phyloP scores from a whole-genome alignment of 768 basidiomycete species.

The Pholiota conissans region DNA sequence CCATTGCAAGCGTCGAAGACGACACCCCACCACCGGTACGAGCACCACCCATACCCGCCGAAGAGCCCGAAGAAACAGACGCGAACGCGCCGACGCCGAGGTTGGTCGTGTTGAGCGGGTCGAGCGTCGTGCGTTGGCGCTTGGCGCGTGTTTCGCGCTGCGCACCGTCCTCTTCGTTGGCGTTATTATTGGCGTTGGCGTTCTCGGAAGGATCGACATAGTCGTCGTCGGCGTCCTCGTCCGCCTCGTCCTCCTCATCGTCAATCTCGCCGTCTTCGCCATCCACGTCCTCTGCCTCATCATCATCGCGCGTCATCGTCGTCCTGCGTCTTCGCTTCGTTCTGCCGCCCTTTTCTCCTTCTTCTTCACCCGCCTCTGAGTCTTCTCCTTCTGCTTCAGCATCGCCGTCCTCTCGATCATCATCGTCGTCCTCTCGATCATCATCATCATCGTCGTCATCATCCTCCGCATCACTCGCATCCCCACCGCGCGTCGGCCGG shows the following conservation, averaged over 20 bases:
- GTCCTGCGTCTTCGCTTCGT: too few relatives aligned
- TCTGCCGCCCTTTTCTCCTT: background rate
- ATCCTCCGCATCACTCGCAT: too few relatives aligned
- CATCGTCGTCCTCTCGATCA: too few relatives aligned
- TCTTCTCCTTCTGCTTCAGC: background rate
- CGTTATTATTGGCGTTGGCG: background rate
- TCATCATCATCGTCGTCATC: too few relatives aligned
- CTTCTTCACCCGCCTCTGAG: background rate
- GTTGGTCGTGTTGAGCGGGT: background rate
- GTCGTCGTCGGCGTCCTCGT: background rate
- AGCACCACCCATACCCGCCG: too few relatives aligned
- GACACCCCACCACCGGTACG: too few relatives aligned
- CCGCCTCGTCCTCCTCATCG: slow-evolving; percentile 5
- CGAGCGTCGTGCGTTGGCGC: background rate
- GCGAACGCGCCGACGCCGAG: background rate
- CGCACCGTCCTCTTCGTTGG: background rate
- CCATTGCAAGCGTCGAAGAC: too few relatives aligned
- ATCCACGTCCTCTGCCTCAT: too few relatives aligned
- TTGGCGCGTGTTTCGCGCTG: background rate
- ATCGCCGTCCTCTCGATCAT: too few relatives aligned
- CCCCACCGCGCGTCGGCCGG: too few relatives aligned
- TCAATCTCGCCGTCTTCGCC: background rate
- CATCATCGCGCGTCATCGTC: too few relatives aligned
- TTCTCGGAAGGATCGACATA: background rate
- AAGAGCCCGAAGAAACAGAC: background rate